Percentiles rank a stretch among this genome's conserved stretches.
These are phyloP conservation scores for Epichloe typhina DNA, from an alignment of 2,329 filamentous ascomycete genomes.

Conservation along the genomic window DNA sequence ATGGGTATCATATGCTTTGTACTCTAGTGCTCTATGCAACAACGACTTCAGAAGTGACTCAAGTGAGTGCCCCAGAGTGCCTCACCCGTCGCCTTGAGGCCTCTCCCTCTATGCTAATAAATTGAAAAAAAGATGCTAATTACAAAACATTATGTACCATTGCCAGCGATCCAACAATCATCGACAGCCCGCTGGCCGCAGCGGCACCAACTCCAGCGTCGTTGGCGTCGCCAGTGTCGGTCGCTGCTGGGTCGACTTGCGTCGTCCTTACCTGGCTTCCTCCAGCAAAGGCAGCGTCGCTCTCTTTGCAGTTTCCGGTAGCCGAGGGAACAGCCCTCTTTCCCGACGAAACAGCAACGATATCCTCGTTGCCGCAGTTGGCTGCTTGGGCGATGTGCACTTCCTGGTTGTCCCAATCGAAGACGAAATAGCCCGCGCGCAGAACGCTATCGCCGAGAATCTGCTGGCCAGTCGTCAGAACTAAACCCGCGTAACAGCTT, in stretches of 20 bases:
- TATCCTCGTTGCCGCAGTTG: slow-evolving; percentile 25
- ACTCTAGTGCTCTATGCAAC: no score
- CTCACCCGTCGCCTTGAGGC: no score
- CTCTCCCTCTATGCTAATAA: no score
- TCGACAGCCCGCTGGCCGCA: neutral
- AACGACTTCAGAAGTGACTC: no score
- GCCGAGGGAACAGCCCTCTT: slow-evolving; percentile 19
- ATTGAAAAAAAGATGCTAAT: neutral
- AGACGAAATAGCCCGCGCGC: slow-evolving; percentile 32
- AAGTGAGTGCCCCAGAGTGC: no score
- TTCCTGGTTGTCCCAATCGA: slow-evolving; percentile 30
- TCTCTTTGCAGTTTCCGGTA: slow-evolving; percentile 22
- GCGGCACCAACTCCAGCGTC: slow-evolving; percentile 4
- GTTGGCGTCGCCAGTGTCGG: slow-evolving; percentile 3
- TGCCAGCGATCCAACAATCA: neutral
- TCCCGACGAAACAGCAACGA: slow-evolving; percentile 23
- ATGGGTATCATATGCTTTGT: no score
- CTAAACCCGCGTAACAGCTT: slow-evolving; percentile 28
- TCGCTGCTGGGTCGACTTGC: slow-evolving; percentile 7
- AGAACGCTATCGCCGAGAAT: slow-evolving; percentile 31
- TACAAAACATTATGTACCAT: slow-evolving; percentile 4
- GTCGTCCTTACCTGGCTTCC: slow-evolving; percentile 8
- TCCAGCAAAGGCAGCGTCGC: slow-evolving; percentile 9
- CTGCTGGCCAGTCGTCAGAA: slow-evolving; percentile 26
- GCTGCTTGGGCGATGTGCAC: slow-evolving; percentile 29